Evolutionary conservation across 179 eudicot genomes (phyloP), one percentile per base, ranked within the genome.

Genomic region (Amaranthus tricolor): DNA sequence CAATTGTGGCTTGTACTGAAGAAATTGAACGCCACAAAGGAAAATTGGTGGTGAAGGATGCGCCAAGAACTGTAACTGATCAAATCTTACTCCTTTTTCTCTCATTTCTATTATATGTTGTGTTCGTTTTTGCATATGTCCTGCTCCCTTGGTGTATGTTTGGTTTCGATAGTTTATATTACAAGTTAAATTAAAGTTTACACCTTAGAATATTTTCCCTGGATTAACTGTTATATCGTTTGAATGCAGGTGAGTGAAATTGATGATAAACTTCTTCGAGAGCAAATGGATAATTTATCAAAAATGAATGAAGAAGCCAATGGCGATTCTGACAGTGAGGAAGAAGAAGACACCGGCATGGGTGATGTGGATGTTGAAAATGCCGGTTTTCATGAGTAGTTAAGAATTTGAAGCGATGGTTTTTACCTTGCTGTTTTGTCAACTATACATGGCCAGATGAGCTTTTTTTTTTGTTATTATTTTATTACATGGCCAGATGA

Each of bases 271-370:
- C 84, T 91, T 40, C 89, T 96, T 60, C 87, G 83, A 10, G 99
- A 91, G 47, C 88, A 85, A 5, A 82, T 96, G 98, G 89, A 82
- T 16, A 88, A 89, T 78, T 86, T 93, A 70, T 80, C 79, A 9
- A 83, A 76, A 62, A 83, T 78, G 2, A 87, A 87, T 45, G 82
- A 79, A 74, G 93, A 89, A 77, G 71, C 82, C 40, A 72, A 83
- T 73, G 96, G 92, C 12, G 97, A 90, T 71, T 97, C 93, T 82
- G 94, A 91, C 5, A 94, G 88, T 56, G 98, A 93, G 74, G 97
- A 89, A 77, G 98, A 95, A 75, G 99, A 96, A 63, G 99, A 96
- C 61, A 93, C 97, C 7, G 99, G 99, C 49, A 91, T 96, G 99
- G 98, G 99, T 51, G 92, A 94, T 31, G 83, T 89, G 10, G 99